Percentiles rank a stretch among this genome's conserved stretches.
These are phyloP conservation scores for Talaromyces pinophilus DNA, from an alignment of 2,329 filamentous ascomycete genomes.

Conservation along the genomic window DNA sequence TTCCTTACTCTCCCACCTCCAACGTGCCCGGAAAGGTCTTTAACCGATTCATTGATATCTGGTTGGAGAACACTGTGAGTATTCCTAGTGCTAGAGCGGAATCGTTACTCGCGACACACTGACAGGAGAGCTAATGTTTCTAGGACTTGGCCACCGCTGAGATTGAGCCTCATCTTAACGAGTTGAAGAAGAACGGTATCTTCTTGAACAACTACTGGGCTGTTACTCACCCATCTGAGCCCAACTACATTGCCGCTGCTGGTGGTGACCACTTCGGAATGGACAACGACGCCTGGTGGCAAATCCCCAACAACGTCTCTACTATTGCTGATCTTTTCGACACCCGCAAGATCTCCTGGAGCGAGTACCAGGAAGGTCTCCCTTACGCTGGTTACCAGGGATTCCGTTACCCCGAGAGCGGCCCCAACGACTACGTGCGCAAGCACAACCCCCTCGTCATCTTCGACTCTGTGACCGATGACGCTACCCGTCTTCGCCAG, in stretches of 20 bases:
- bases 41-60: slow-evolving; percentile 70
- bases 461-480: slow-evolving; percentile 65
- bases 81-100: not conserved
- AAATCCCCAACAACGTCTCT: slow-evolving; percentile 61
- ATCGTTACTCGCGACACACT: not conserved
- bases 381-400: slow-evolving; percentile 75
- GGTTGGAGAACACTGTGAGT: slow-evolving; percentile 72
- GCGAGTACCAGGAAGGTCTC: slow-evolving; percentile 74
- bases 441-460: slow-evolving; percentile 73
- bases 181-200: slow-evolving; percentile 54
- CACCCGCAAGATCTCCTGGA: slow-evolving; percentile 65
- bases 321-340: slow-evolving; percentile 70
- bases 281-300: slow-evolving; percentile 65
- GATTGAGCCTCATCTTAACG: slow-evolving; percentile 53
- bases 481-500: slow-evolving; percentile 61
- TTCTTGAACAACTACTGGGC: slow-evolving; percentile 61
- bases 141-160: slow-evolving; percentile 63
- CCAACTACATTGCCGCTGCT: slow-evolving; percentile 71
- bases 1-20: slow-evolving; percentile 63
- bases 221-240: slow-evolving; percentile 71
- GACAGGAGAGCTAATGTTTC: not conserved
- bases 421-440: slow-evolving; percentile 74
- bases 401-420: slow-evolving; percentile 61
- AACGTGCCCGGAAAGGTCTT: slow-evolving; percentile 71
- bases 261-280: slow-evolving; percentile 75